Conservation (phyloP, 352 stramenopile species). For the Globisporangium perplexum region DNA sequence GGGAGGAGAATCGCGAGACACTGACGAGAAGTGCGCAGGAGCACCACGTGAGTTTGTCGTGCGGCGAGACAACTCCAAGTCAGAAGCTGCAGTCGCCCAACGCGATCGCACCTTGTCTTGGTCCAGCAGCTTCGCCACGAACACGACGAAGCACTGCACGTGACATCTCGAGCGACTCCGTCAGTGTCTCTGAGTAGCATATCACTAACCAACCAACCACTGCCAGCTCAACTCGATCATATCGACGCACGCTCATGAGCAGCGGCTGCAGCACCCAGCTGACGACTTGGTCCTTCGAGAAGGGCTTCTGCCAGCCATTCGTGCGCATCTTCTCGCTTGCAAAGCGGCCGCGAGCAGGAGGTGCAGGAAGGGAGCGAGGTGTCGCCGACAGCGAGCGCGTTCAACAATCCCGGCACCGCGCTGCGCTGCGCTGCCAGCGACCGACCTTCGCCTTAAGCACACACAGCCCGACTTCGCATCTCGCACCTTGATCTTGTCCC, state of each 20-base stretch:
- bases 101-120: slow-evolving; percentile 44
- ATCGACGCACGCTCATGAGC: slow-evolving; percentile 48
- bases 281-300: slow-evolving; percentile 34
- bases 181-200: neutral
- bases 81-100: too few relatives aligned
- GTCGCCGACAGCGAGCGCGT: neutral
- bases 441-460: too few relatives aligned
- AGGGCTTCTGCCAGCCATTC: slow-evolving; percentile 77
- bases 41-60: neutral
- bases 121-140: slow-evolving; percentile 53
- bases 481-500: too few relatives aligned
- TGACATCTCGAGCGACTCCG: neutral
- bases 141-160: slow-evolving; percentile 54
- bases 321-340: slow-evolving; percentile 32
- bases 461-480: too few relatives aligned
- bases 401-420: neutral
- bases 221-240: neutral
- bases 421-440: too few relatives aligned
- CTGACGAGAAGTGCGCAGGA: slow-evolving; percentile 15
- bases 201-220: neutral
- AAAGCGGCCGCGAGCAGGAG: neutral
- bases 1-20: slow-evolving; percentile 61
- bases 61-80: too few relatives aligned
- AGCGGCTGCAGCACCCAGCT: slow-evolving; percentile 75
- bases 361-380: neutral